Base-by-base conservation (phyloP, 176 grass and related monocot species). In the Olyra latifolia region DNA sequence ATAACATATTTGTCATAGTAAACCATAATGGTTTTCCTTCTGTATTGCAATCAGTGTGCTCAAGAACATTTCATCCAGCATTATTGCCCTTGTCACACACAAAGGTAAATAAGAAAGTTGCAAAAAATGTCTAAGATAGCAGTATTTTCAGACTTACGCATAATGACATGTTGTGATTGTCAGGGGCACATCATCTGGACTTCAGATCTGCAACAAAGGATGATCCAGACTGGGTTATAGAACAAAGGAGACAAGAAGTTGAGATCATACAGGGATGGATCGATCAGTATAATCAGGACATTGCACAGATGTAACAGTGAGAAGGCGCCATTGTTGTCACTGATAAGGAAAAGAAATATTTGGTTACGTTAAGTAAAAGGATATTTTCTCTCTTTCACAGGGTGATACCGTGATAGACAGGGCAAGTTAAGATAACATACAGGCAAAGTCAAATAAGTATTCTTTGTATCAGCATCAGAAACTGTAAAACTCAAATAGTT, bases 181-280 rank as follows among this genome's bases (percentile, higher is more conserved):
- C 87, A 99, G 96, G 92, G 56, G 92, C 96, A 59, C 96, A 99
- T 91, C 85, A 86, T 89, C 73, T 93, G 69, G 96, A 99, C 86
- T 76, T 99, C 28, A 85, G 91, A 84, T 82, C 57, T 69, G 86
- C 88, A 78, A 89, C 84, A 49, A 91, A 93, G 73, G 90, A 93
- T 72, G 92, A 95, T 69, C 96, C 96, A 44, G 76, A 89, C 50
- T 95, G 92, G 96, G 60, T 93, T 72, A 32, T 76, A 76, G 82
- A 93, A 43, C 96, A 99, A 84, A 91, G 96, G 59, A 85, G 76
- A 56, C 81, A 93, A 73, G 96, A 98, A 83, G 72, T 91, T 73
- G 35, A 88, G 15, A 93, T 98, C 79, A 93, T 98, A 41, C 72
- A 91, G 73, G 76, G 86, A 58, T 98, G 95, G 92, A 83, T 93